Conservation (phyloP, 73 alveolate species). For the Chromera velia region DNA sequence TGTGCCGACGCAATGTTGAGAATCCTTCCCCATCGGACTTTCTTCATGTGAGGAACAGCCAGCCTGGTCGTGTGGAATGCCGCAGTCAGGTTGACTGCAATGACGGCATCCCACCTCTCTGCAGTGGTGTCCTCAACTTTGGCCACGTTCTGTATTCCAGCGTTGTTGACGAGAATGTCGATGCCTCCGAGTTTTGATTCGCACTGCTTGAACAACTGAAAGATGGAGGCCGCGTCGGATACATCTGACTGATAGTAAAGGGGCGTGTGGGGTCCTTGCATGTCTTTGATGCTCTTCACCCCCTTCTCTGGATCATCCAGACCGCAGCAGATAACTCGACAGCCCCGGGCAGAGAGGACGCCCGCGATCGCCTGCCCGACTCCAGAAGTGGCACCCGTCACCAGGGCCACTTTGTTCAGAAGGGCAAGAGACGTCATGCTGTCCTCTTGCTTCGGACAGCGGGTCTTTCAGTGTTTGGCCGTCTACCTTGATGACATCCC, state of each 20-base stretch:
- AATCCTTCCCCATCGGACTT: slow-evolving; percentile 46
- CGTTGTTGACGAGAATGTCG: slow-evolving; percentile 42
- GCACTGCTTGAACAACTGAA: slow-evolving; percentile 23
- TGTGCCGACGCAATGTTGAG: slow-evolving; percentile 46
- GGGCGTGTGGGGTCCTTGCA: slow-evolving; percentile 16
- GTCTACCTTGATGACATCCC: no score
- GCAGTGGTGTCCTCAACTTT: slow-evolving; percentile 37
- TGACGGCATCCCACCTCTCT: slow-evolving; percentile 22
- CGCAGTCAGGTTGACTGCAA: slow-evolving; percentile 40
- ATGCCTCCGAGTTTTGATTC: slow-evolving; percentile 24
- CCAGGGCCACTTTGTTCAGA: slow-evolving; percentile 47
- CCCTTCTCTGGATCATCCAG: slow-evolving; percentile 30
- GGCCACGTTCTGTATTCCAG: slow-evolving; percentile 42
- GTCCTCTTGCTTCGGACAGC: slow-evolving; percentile 1
- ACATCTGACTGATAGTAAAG: slow-evolving; percentile 28
- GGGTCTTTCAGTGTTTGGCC: no score
- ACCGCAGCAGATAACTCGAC: slow-evolving; percentile 34
- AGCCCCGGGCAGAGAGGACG: slow-evolving; percentile 32
- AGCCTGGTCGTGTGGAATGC: slow-evolving; percentile 37
- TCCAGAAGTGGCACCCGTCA: slow-evolving; percentile 53
- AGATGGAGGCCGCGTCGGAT: slow-evolving; percentile 21
- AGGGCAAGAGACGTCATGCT: slow-evolving; percentile 31
- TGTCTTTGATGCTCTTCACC: slow-evolving; percentile 10
- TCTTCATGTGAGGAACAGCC: slow-evolving; percentile 30
- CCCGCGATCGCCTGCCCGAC: slow-evolving; percentile 41